Evolutionary conservation across 2,329 filamentous ascomycete species (phyloP), one percentile per base, ranked within the genome.

Genomic region (Coniochaeta prunicola): DNA sequence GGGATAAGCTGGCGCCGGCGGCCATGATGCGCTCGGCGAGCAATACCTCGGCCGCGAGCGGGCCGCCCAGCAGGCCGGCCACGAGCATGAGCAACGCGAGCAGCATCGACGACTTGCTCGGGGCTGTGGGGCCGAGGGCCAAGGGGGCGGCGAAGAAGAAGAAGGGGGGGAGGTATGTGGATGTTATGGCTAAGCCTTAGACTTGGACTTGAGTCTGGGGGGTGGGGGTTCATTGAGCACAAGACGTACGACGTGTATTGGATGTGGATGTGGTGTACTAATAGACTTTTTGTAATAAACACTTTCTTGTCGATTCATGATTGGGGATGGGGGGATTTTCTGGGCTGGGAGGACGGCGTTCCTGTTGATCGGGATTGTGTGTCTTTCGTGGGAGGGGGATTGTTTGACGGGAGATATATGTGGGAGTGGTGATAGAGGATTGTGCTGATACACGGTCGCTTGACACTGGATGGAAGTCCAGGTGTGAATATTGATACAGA

Each of bases 1-100:
- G 21, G 21, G 21, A 62, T 36, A 58, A 60, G 17, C 61, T 63
- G 21, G 58, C 60, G 31, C 62, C 57, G 21, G 65, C 62, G 10
- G 69, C 73, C 15, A 76, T 81, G 79, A 68, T 74, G 24, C 77
- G 81, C 28, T 77, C 79, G 1, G 74, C 72, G 19, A 83, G 80
- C 15, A 77, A 73, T 59, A 73, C 73, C 21, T 82, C 78, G 64
- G 71, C 70, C 26, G 64, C 68, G 65, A 71, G 67, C 72, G 77
- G 75, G n/a, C 87, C 86, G 12, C 84, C 85, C 3, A 87, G 84
- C 68, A 78, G 89, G 62, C 92, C 92, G 4, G 74, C 84, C 6
- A 96, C 91, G 3, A 88, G 90, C 62, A 86, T 96, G 80, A 96
- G 91, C 73, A 91, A 91, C 69, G 91, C 91, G n/a, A 96, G 88